Base-by-base conservation (phyloP, 1,284 basidiomycete genomes). In the Austropuccinia psidii region DNA sequence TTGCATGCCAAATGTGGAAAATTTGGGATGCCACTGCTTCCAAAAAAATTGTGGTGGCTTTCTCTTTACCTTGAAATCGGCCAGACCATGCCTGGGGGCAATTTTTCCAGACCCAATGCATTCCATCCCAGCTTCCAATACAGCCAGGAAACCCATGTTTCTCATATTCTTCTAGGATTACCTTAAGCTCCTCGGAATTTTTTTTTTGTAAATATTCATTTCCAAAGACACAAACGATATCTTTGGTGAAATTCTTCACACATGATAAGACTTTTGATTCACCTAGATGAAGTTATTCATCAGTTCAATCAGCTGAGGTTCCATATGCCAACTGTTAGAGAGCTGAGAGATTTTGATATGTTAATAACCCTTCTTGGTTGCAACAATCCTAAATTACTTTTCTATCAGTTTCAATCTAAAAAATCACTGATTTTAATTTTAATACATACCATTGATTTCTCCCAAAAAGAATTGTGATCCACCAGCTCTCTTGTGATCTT, bases 61-160 rank as follows among this genome's bases (percentile, higher is more conserved):
- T 61, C 27, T 61, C 58, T 29, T 62, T 62, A 4, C 37, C 37
- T 6, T 35, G 37, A 35, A 43, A 62, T 24, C 43, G 58, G 13
- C 37, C 58, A 31, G 37, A 35, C 60, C 60, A 62, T 17, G 60
- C 60, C 8, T 9, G 9, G 15, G 60, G 58, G 58, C 58, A 62
- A 17, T 62, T 62, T 43, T 62, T 62, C 58, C 35, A 62, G 7
- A 27, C 58, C 19, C 37, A 17, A 29, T 62, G 58, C 58, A 62
- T 62, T 19, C 58, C 37, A 62, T 62, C 37, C 5, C 41, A 29
- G 43, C 21, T 43, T 8, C 60, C 60, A 17, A 62, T 43, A 27
- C 39, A 62, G 11, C 60, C 60, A 43, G 60, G 37, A 47, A 62
- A 62, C 13, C 60, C 60, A 33, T 41, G 5, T n/a, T 6, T 7